Conservation (phyloP, 257 asterid genomes). For the Rauvolfia tetraphylla region DNA sequence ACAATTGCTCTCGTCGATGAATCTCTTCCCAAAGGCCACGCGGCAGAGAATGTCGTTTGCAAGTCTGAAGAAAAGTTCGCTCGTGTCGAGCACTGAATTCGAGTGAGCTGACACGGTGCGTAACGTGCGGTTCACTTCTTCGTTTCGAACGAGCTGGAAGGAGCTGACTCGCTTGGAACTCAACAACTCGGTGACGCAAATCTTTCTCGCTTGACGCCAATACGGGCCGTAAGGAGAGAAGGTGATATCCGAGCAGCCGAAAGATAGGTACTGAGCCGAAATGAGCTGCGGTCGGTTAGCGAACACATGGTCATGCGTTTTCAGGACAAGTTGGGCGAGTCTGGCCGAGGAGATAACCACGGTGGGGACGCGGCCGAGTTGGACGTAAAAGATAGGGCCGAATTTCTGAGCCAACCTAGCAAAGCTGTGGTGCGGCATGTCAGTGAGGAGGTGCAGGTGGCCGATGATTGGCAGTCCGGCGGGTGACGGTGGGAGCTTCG, state of each 20-base stretch:
- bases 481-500: conserved; percentile 26
- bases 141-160: conserved; percentile 27
- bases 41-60: conserved; percentile 35
- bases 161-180: conserved; percentile 32
- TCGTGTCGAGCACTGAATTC: conserved; percentile 21
- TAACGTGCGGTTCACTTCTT: conserved; percentile 32
- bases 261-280: conserved; percentile 34
- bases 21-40: conserved; percentile 41
- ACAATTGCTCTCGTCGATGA: not conserved
- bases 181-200: conserved; percentile 33
- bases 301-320: conserved; percentile 26
- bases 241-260: conserved; percentile 37
- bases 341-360: conserved; percentile 29
- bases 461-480: conserved; percentile 29
- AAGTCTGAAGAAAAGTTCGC: conserved; percentile 27
- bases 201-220: conserved; percentile 38
- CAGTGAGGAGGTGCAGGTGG: conserved; percentile 34
- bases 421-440: conserved; percentile 34
- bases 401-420: conserved; percentile 20
- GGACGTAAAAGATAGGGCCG: conserved; percentile 34
- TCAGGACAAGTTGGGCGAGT: conserved; percentile 33
- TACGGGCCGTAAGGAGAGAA: conserved; percentile 40
- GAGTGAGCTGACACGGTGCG: not conserved
- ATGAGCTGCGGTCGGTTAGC: conserved; percentile 33
- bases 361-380: conserved; percentile 33